Evolutionary conservation across 306 rosid genomes (phyloP).

Genomic region (Calophaca sinica): DNA sequence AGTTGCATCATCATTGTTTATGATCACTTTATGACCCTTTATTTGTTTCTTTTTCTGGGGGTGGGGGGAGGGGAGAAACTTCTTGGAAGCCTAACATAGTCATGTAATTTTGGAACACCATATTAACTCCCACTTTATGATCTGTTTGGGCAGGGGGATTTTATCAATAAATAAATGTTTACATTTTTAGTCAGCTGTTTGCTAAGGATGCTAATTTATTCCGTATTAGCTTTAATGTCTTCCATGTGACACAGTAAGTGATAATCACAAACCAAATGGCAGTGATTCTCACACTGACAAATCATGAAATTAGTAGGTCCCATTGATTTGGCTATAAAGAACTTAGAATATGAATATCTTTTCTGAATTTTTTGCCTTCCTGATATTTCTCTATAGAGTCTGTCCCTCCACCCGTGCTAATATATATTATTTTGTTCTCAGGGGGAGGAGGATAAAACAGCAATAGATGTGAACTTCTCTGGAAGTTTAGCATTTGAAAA

Average conservation of each 20-base stretch:
- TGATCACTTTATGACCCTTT: slow-evolving; percentile 4
- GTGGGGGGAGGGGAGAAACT: not conserved
- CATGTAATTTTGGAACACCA: not conserved
- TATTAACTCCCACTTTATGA: slow-evolving; percentile 14
- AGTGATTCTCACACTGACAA: slow-evolving; percentile 14
- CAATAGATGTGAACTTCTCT: slow-evolving; percentile 87
- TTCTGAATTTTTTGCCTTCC: slow-evolving; percentile 11
- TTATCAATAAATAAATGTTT: slow-evolving; percentile 19
- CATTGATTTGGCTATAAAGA: slow-evolving; percentile 29
- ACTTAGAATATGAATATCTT: slow-evolving; percentile 33
- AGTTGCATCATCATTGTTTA: slow-evolving; percentile 35
- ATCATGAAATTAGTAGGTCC: slow-evolving; percentile 22
- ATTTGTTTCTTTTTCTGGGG: not conserved
- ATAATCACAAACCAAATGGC: not conserved
- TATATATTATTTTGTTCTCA: slow-evolving; percentile 48
- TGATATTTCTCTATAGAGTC: not conserved
- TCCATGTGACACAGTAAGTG: slow-evolving; percentile 16
- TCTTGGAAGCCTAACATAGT: slow-evolving; percentile 36
- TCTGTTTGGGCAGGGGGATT: not conserved
- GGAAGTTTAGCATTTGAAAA: slow-evolving; percentile 84
- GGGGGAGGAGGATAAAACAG: slow-evolving; percentile 90
- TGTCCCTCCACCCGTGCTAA: slow-evolving; percentile 29
- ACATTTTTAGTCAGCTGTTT: slow-evolving; percentile 25
- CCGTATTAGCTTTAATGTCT: slow-evolving; percentile 22
- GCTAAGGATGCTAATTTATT: slow-evolving; percentile 8